phyloP scores from a whole-genome alignment of 225 moss, liverwort and hornwort species.

The Pseudoscleropodium purum region DNA sequence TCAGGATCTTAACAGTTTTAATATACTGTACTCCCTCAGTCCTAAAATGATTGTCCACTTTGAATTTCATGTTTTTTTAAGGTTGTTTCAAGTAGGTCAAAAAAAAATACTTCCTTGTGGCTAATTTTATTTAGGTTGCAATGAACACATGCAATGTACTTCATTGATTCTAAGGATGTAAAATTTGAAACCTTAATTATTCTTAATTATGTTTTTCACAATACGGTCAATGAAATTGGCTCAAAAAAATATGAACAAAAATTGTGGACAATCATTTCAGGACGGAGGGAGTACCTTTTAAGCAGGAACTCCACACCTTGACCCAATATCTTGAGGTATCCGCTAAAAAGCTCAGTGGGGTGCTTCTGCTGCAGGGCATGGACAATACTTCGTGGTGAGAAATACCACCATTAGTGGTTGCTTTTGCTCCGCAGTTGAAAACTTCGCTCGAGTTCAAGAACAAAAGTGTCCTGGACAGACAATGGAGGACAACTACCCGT shows the following conservation, averaged over 20 bases:
- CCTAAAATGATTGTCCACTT: too few relatives aligned
- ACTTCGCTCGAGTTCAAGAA: neutral
- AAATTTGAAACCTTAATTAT: too few relatives aligned
- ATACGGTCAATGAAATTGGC: too few relatives aligned
- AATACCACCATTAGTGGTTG: constrained; percentile 68
- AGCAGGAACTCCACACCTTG: neutral
- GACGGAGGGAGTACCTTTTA: neutral
- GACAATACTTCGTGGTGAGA: constrained; percentile 94
- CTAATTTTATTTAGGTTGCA: too few relatives aligned
- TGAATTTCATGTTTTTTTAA: too few relatives aligned
- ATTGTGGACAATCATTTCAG: too few relatives aligned
- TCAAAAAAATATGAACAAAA: too few relatives aligned
- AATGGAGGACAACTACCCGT: neutral
- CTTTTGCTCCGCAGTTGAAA: neutral
- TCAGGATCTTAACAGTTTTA: neutral
- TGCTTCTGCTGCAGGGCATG: constrained; percentile 51
- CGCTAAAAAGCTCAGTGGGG: neutral
- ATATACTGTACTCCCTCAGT: neutral
- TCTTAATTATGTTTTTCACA: too few relatives aligned
- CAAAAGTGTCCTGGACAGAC: neutral
- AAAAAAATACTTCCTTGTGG: too few relatives aligned
- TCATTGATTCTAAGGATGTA: too few relatives aligned
- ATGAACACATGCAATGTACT: too few relatives aligned
- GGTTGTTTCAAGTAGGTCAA: too few relatives aligned
- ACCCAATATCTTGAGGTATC: neutral